A percentile compares a stretch with the other conserved stretches of the same genome.
Conservation (phyloP, 176 grass and related monocot genomes). For the Thalia dealbata region DNA sequence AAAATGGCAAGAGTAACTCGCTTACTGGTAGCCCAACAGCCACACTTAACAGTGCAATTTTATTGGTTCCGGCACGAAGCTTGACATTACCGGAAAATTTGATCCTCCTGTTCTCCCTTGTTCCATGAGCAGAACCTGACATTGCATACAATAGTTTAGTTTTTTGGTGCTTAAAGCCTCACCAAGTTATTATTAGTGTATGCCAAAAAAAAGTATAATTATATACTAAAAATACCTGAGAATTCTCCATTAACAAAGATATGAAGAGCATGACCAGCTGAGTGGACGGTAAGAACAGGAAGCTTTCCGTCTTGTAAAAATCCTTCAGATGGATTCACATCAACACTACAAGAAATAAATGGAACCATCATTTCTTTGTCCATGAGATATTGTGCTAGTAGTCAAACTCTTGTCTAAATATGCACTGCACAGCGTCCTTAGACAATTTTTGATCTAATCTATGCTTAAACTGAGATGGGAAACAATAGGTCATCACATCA, state of each 20-base stretch:
- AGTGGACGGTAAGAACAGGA: conserved; percentile 56
- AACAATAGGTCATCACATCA: conserved; percentile 5
- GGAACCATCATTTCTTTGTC: neutral
- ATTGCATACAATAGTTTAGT: conserved; percentile 3
- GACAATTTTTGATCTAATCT: neutral
- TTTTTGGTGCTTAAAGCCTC: neutral
- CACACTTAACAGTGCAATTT: conserved; percentile 81
- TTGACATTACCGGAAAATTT: conserved; percentile 64
- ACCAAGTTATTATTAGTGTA: neutral
- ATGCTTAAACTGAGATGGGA: neutral
- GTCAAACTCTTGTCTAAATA: neutral
- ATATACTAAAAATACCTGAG: conserved; percentile 42
- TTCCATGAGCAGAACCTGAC: conserved; percentile 90
- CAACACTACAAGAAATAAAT: conserved; percentile 43
- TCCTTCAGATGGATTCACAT: conserved; percentile 64
- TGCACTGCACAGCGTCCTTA: neutral
- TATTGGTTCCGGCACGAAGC: conserved; percentile 76
- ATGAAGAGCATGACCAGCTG: conserved; percentile 87
- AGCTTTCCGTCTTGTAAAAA: conserved; percentile 57
- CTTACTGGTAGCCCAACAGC: conserved; percentile 83
- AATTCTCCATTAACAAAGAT: conserved; percentile 78
- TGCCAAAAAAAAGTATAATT: neutral
- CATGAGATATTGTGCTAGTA: neutral
- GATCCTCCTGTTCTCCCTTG: conserved; percentile 76
- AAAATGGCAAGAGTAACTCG: conserved; percentile 20